Base-by-base conservation (phyloP, 805 yeast species). In the Peterozyma toletana region DNA sequence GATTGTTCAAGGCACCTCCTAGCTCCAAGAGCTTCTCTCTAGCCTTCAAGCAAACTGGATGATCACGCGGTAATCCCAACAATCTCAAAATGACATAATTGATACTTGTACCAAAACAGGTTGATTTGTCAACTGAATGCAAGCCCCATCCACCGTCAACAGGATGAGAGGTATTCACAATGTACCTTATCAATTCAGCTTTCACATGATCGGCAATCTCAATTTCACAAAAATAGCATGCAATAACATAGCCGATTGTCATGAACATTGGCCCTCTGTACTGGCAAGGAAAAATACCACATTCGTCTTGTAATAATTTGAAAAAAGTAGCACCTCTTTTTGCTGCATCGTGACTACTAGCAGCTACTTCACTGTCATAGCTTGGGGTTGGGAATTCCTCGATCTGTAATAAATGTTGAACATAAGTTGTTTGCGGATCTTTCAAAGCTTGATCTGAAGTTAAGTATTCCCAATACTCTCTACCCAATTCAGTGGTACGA, bases 101-200 rank as follows among this genome's bases (percentile, higher is more conserved):
- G 52, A 93, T 73, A 0, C 86, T 71, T 1, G 99, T 93, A 5
- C 99, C 99, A 60, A 90, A 90, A 52, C 93, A 93, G 0, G 99
- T 93, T 9, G 93, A 81, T 59, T 91, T 93, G 59, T 93, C 99
- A 41, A 78, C 80, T 4, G 89, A 78, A 59, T 93, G 97, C 34
- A 93, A 69, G 0, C 99, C 99, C 99, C 99, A 93, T 2, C 99
- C 99, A n/a, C 99, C 99, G 62, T 93, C 99, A 1, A 90, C 96
- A 0, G 97, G 97, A 59, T 93, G 96, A 0, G 97, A 83, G 0
- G 87, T 76, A 59, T 93, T 93, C n/a, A 88, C 86, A 14, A 93
- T 64, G 57, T 90, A 93, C 47, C 99, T 71, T 27, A 85, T 78
- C 56, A 93, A 63, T 62, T 93, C 99, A 11, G 65, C 63, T 49